Evolutionary conservation across 2,329 filamentous ascomycete genomes (phyloP).

Genomic region (Elsinoe fawcettii): DNA sequence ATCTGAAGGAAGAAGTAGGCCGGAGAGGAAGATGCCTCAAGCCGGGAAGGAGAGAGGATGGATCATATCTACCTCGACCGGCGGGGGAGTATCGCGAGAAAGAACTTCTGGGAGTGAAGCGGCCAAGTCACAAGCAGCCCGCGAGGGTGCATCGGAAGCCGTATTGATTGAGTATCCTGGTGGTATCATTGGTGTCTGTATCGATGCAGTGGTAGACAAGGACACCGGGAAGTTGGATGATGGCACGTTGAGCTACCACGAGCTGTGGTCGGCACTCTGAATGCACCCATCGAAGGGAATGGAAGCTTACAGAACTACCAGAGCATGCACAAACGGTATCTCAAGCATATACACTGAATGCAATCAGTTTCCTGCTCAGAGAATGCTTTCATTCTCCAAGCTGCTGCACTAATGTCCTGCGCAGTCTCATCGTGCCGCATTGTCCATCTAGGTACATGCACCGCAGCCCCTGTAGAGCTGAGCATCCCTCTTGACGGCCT

Average conservation of each 20-base stretch:
- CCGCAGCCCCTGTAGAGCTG: too few species aligned
- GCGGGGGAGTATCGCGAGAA: background rate
- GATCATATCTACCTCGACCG: background rate
- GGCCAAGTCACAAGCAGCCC: background rate
- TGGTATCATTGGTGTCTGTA: background rate
- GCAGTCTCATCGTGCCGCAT: too few species aligned
- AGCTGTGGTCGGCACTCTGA: background rate
- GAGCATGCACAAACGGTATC: background rate
- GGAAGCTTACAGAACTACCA: background rate
- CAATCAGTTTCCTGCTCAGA: too few species aligned
- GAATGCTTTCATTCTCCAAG: too few species aligned
- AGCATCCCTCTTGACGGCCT: too few species aligned
- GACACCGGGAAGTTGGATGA: too few species aligned
- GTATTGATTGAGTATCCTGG: background rate
- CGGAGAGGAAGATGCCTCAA: conserved; percentile 32
- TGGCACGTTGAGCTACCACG: background rate
- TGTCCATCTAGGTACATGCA: too few species aligned
- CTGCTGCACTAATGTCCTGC: too few species aligned
- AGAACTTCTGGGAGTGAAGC: background rate
- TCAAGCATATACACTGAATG: background rate
- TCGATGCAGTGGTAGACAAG: too few species aligned
- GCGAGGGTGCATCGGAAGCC: background rate
- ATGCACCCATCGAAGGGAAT: background rate
- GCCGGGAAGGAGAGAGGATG: conserved; percentile 16
- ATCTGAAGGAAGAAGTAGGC: conserved; percentile 33